These are phyloP conservation scores for Tricholoma flavovirens DNA, from an alignment of 768 basidiomycete genomes.

Conservation along the genomic window DNA sequence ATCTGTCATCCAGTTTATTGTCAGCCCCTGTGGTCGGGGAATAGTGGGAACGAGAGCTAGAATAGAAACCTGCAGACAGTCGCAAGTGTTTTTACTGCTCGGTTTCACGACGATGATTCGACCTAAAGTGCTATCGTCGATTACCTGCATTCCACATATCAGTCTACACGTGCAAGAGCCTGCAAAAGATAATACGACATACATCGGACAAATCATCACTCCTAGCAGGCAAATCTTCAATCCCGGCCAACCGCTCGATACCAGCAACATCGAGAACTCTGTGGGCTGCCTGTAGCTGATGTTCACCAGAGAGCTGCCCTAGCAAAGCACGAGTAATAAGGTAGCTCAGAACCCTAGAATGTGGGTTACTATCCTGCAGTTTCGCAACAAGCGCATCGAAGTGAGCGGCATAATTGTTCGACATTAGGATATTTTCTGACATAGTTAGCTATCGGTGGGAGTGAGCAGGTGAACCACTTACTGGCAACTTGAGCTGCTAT, in stretches of 20 bases:
- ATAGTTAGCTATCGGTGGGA: background rate
- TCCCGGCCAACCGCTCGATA: slow-evolving; percentile 37
- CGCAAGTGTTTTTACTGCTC: slow-evolving; percentile 47
- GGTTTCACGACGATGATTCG: slow-evolving; percentile 54
- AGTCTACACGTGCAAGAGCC: background rate
- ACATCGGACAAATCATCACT: slow-evolving; percentile 30
- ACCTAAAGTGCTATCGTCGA: slow-evolving; percentile 39
- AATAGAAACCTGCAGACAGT: slow-evolving; percentile 54
- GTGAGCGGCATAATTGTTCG: slow-evolving; percentile 37
- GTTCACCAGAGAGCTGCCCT: slow-evolving; percentile 47
- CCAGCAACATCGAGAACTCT: slow-evolving; percentile 42
- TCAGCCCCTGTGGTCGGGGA: slow-evolving; percentile 33
- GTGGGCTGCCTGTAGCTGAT: slow-evolving; percentile 50
- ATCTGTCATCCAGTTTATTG: slow-evolving; percentile 49
- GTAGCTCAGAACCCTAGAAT: slow-evolving; percentile 53
- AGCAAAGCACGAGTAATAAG: slow-evolving; percentile 62
- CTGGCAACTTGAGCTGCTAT: slow-evolving; percentile 64
- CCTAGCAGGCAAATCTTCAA: slow-evolving; percentile 33
- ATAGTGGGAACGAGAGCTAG: slow-evolving; percentile 47
- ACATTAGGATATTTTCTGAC: slow-evolving; percentile 60
- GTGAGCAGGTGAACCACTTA: slow-evolving; percentile 25
- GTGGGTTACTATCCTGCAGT: slow-evolving; percentile 41
- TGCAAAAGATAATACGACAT: slow-evolving; percentile 5
- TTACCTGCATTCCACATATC: slow-evolving; percentile 28
- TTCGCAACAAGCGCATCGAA: slow-evolving; percentile 46